These are phyloP conservation scores for Hypholoma fasciculare DNA, from an alignment of 768 basidiomycete genomes.

Conservation along the genomic window DNA sequence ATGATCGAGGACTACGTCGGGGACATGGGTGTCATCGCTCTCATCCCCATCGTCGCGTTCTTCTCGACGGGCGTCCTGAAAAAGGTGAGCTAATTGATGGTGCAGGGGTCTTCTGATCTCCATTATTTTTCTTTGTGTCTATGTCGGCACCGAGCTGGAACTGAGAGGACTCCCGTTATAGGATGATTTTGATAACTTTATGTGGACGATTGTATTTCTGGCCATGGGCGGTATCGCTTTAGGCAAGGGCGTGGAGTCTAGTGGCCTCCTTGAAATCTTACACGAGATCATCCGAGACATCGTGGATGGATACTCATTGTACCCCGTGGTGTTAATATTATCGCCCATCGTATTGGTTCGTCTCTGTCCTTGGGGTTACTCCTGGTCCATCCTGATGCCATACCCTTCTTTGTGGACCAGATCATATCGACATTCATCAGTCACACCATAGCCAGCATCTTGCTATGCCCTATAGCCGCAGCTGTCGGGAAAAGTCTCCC, in stretches of 20 bases:
- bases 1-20: constrained; percentile 75
- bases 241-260: constrained; percentile 89
- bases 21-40: constrained; percentile 97
- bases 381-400: constrained; percentile 37
- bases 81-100: constrained; percentile 56
- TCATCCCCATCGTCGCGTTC: constrained; percentile 90
- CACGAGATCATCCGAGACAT: constrained; percentile 59
- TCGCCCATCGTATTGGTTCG: constrained; percentile 70
- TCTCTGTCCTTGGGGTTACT: constrained; percentile 17
- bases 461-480: constrained; percentile 95
- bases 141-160: not conserved
- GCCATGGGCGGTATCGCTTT: constrained; percentile 98
- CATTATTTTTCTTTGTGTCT: not conserved
- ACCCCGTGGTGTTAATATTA: constrained; percentile 70
- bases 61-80: constrained; percentile 92
- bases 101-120: constrained; percentile 7
- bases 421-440: constrained; percentile 94
- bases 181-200: constrained; percentile 95
- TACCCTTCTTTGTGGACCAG: constrained; percentile 41
- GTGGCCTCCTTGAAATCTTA: constrained; percentile 82
- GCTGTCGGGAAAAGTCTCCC: constrained; percentile 83
- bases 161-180: constrained; percentile 26
- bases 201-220: constrained; percentile 93
- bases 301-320: constrained; percentile 63
- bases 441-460: constrained; percentile 94